Evolutionary conservation across 2,329 filamentous ascomycete genomes (phyloP), one percentile per base, ranked within the genome.

Genomic region (Monosporascus cannonballus): DNA sequence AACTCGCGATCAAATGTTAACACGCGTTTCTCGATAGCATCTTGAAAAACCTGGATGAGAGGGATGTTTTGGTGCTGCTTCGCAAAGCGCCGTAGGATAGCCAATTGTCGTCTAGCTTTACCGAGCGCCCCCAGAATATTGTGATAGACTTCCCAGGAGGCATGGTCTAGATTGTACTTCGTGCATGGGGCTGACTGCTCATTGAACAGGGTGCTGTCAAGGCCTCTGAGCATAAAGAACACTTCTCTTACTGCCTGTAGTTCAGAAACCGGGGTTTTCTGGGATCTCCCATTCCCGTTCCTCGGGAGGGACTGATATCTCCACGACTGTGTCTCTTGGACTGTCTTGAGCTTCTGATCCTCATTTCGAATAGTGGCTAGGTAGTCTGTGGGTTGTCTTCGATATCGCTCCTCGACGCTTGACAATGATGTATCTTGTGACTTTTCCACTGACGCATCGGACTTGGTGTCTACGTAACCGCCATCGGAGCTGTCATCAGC

Each of bases 221-320:
- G 73, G 1, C 92, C 92, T 51, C 84, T 81, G 0, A 97, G 78
- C 89, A 96, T 95, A 62, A 90, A 93, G 0, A 96, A 74, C 0
- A 84, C 81, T 64, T 97, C 91, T 47, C 90, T 83, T 25, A 92
- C 73, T 11, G 85, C 74, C 57, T 92, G 84, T 1, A 88, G 73
- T 65, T 96, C 92, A 0, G 87, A 81, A 6, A 93, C 73, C 1
- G 69, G 61, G 1, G 73, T 67, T 52, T 76, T 77, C 34, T 68
- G 69, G 1, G 68, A 55, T 36, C 62, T 64, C 0, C 66, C 68
- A 9, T 61, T 55, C 3, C 64, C 48, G 20, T 74, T 71, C 49
- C 57, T 61, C 27, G 56, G 53, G 38, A 50, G 53, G 14, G 27
- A 50, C 8, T 52, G 50, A 27, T 61, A 52, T 51, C 75, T 67